These are phyloP conservation scores for Fusarium sp. DNA, from an alignment of 2,329 filamentous ascomycete genomes.

Conservation along the genomic window DNA sequence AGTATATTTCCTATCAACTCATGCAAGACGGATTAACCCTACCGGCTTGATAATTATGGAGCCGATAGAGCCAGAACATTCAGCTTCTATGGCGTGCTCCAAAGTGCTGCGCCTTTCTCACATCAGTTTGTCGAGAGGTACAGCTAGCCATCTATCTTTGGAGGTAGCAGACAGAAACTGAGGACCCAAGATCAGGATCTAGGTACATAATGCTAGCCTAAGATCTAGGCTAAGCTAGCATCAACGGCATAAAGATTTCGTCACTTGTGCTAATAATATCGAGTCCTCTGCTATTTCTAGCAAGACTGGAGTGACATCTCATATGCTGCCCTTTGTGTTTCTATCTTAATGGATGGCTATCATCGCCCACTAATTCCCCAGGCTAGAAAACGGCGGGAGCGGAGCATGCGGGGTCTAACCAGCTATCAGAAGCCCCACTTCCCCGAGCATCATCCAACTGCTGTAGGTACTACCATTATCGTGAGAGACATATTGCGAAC, in stretches of 20 bases:
- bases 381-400: conserved; percentile 10
- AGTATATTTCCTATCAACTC: not conserved
- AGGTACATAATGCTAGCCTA: not conserved
- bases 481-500: conserved; percentile 5
- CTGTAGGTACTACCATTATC: conserved; percentile 9
- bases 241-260: not conserved
- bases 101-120: not conserved
- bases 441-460: not conserved
- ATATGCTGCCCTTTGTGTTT: not conserved
- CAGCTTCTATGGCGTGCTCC: not conserved
- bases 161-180: not conserved
- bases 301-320: not conserved
- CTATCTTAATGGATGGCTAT: not conserved
- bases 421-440: conserved; percentile 39
- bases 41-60: not conserved
- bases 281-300: not conserved
- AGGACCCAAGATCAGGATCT: not conserved
- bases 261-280: not conserved
- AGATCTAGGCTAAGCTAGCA: not conserved
- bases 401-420: conserved; percentile 31
- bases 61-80: not conserved
- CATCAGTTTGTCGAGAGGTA: not conserved
- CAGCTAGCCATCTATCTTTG: not conserved
- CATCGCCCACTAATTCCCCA: conserved; percentile 12
- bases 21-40: not conserved